These are phyloP conservation scores for Globisporangium lucens DNA, from an alignment of 352 stramenopile species.

Conservation along the genomic window DNA sequence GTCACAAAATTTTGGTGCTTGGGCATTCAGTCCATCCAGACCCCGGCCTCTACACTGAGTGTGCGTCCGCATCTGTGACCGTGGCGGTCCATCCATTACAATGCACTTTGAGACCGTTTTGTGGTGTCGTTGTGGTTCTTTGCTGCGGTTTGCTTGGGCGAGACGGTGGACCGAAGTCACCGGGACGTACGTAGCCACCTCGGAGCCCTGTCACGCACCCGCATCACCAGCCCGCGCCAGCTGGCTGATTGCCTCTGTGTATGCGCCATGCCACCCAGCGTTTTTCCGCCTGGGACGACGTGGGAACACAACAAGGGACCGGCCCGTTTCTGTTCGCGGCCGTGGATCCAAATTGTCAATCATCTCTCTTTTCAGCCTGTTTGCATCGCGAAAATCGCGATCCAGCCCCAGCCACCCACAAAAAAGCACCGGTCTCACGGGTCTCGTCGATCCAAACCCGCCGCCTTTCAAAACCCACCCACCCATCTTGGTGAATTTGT, in stretches of 20 bases:
- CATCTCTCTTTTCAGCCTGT: background rate
- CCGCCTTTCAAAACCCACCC: background rate
- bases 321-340: background rate
- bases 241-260: background rate
- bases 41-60: background rate
- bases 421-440: background rate
- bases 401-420: slow-evolving; percentile 2
- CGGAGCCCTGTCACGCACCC: background rate
- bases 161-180: slow-evolving; percentile 7
- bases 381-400: background rate
- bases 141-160: background rate
- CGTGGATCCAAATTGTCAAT: slow-evolving; percentile 7
- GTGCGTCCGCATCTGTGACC: background rate
- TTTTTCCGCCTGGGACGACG: background rate
- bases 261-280: slow-evolving; percentile 17
- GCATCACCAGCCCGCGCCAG: background rate
- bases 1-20: background rate
- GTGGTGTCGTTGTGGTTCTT: background rate
- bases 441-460: background rate
- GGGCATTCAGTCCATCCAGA: background rate
- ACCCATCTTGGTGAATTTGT: slow-evolving; percentile 7
- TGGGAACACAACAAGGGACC: background rate
- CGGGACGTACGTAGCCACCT: slow-evolving; percentile 6
- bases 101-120: background rate
- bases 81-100: background rate